Percentiles rank a stretch among this genome's conserved stretches.
Conservation (phyloP, 768 basidiomycete genomes). For the Pluteus cervinus region DNA sequence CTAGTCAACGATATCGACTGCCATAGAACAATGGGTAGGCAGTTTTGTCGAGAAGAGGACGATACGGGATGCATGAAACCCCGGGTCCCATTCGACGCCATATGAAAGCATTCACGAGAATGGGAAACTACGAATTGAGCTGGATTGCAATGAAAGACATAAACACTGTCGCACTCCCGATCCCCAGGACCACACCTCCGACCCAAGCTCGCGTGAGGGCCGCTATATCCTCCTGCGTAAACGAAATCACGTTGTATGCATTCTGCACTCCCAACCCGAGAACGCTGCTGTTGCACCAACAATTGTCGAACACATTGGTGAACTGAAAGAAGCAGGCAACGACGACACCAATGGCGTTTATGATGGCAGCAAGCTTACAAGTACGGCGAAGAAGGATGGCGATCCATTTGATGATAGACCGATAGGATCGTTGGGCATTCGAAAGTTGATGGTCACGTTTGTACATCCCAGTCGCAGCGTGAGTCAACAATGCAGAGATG, state of each 20-base stretch:
- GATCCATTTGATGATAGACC: conserved; percentile 14
- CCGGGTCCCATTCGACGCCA: no score
- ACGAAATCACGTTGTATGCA: conserved; percentile 17
- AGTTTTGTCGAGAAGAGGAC: no score
- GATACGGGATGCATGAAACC: no score
- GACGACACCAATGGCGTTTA: conserved; percentile 19
- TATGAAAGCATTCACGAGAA: no score
- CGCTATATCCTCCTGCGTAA: background rate
- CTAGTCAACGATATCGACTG: no score
- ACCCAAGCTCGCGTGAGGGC: no score
- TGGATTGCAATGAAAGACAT: no score
- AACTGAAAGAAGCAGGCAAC: conserved; percentile 21
- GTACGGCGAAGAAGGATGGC: conserved; percentile 14
- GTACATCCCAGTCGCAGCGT: conserved; percentile 15
- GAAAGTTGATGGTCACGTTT: conserved; percentile 6
- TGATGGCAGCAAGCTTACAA: conserved; percentile 15
- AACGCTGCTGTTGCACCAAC: conserved; percentile 21
- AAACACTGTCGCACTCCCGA: no score
- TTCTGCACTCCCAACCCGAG: conserved; percentile 10
- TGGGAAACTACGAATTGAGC: no score
- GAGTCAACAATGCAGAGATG: conserved; percentile 17
- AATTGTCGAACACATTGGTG: conserved; percentile 16
- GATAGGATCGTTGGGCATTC: conserved; percentile 18
- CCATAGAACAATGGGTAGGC: no score
- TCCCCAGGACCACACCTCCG: no score